Percentiles rank a stretch among this genome's conserved stretches.
These are phyloP conservation scores for Cryphonectria japonica DNA, from an alignment of 2,329 filamentous ascomycete species.

Conservation along the genomic window DNA sequence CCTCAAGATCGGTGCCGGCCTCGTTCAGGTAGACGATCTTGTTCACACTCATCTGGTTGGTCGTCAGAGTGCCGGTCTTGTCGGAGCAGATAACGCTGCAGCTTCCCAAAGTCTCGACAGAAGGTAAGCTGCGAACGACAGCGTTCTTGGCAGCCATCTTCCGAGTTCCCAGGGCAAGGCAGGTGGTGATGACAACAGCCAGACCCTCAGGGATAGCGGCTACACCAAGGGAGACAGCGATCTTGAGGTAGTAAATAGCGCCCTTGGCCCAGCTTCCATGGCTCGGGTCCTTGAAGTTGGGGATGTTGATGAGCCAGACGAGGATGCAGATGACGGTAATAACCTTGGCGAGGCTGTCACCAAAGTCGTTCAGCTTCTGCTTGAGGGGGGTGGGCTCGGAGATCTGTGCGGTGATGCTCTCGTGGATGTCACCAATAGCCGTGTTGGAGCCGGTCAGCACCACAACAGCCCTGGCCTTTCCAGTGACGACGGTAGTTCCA, in stretches of 20 bases:
- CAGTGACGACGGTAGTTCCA: slow-evolving; percentile 94
- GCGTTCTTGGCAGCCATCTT: slow-evolving; percentile 99
- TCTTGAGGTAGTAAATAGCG: slow-evolving; percentile 99
- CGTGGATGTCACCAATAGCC: slow-evolving; percentile 97
- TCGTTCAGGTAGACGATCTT: slow-evolving; percentile 85
- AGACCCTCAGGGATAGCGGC: slow-evolving; percentile 97
- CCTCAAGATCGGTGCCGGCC: slow-evolving; percentile 74
- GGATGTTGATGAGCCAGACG: slow-evolving; percentile 98
- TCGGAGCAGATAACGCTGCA: slow-evolving; percentile 99
- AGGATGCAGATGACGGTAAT: slow-evolving; percentile 96
- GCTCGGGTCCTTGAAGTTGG: slow-evolving; percentile 92
- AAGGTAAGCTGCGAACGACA: slow-evolving; percentile 92
- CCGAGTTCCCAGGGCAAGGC: slow-evolving; percentile 89
- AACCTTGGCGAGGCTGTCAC: slow-evolving; percentile 93
- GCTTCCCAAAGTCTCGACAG: slow-evolving; percentile 96
- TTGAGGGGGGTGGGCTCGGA: slow-evolving; percentile 96
- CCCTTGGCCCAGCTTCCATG: slow-evolving; percentile 95
- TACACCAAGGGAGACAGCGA: slow-evolving; percentile 96
- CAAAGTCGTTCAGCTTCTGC: slow-evolving; percentile 98
- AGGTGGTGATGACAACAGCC: slow-evolving; percentile 98
- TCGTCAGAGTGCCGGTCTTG: slow-evolving; percentile 97
- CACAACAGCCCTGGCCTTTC: slow-evolving; percentile 88
- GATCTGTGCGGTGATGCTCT: slow-evolving; percentile 97
- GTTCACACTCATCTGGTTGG: slow-evolving; percentile 99
- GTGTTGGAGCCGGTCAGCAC: slow-evolving; percentile 88